phyloP scores from a whole-genome alignment of 2,329 filamentous ascomycete genomes.

The Aspergillus proliferans region DNA sequence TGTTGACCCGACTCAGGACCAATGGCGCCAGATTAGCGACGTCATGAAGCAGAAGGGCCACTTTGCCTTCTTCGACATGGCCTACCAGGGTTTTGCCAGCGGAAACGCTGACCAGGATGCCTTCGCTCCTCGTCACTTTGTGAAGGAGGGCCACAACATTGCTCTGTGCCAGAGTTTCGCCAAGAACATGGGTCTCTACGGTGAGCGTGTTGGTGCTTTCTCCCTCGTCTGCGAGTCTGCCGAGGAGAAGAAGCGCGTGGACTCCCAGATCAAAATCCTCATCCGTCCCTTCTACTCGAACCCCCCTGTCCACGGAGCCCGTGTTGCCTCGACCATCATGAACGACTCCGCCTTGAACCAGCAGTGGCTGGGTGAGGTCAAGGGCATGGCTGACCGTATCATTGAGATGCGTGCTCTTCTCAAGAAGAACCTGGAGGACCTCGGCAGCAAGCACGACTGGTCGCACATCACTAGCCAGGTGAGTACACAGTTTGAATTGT shows the following conservation, averaged over 20 bases:
- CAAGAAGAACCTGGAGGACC: slow-evolving; percentile 88
- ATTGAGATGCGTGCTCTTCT: slow-evolving; percentile 95
- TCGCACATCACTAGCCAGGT: slow-evolving; percentile 91
- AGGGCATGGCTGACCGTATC: slow-evolving; percentile 98
- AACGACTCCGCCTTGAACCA: slow-evolving; percentile 77
- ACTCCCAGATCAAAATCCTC: slow-evolving; percentile 97
- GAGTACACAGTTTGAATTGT: slow-evolving; percentile 4
- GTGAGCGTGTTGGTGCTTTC: slow-evolving; percentile 96
- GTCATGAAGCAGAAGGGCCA: slow-evolving; percentile 80
- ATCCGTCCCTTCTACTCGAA: slow-evolving; percentile 97
- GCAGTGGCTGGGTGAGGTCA: slow-evolving; percentile 95
- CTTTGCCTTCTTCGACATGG: slow-evolving; percentile 98
- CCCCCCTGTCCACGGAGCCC: slow-evolving; percentile 92
- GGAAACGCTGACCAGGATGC: slow-evolving; percentile 89
- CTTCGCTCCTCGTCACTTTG: slow-evolving; percentile 87
- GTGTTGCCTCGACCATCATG: slow-evolving; percentile 86
- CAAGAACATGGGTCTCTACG: slow-evolving; percentile 99
- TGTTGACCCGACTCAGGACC: slow-evolving; percentile 83
- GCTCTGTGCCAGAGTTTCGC: slow-evolving; percentile 90
- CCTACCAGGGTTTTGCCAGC: slow-evolving; percentile 95
- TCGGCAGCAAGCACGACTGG: slow-evolving; percentile 97
- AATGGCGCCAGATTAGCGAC: slow-evolving; percentile 86
- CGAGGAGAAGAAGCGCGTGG: slow-evolving; percentile 91
- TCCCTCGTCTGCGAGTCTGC: slow-evolving; percentile 77
- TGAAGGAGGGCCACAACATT: slow-evolving; percentile 83